Evolutionary conservation across 345 rosid genomes (phyloP).

Genomic region (Alliaria petiolata): DNA sequence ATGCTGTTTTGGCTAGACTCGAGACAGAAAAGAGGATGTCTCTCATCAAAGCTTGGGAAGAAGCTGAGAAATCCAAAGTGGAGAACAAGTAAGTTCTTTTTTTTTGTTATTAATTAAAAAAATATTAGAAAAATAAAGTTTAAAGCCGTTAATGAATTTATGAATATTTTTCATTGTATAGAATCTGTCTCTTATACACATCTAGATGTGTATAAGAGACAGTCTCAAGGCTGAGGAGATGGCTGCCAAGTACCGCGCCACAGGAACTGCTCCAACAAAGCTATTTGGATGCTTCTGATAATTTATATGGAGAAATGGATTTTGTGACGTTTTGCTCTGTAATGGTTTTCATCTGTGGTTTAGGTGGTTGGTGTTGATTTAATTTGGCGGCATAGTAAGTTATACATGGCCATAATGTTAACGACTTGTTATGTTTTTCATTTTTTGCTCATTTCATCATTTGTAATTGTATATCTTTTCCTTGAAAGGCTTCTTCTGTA

Average conservation of each 20-base stretch:
- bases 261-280: constrained; percentile 72
- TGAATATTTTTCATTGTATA: background rate
- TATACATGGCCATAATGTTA: constrained; percentile 6
- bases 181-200: too few species aligned
- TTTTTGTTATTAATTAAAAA: background rate
- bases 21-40: constrained; percentile 71
- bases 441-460: background rate
- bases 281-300: constrained; percentile 30
- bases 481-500: background rate
- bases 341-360: background rate
- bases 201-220: too few species aligned
- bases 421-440: background rate
- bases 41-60: constrained; percentile 94
- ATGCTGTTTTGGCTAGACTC: constrained; percentile 72
- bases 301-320: background rate
- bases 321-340: background rate
- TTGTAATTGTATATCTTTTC: background rate
- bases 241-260: constrained; percentile 80
- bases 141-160: background rate
- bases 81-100: constrained; percentile 63
- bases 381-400: background rate
- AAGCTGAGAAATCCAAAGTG: constrained; percentile 84
- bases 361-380: background rate
- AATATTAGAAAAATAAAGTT: background rate
- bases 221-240: constrained; percentile 86